Evolutionary conservation across 2,329 filamentous ascomycete species (phyloP), one percentile per base, ranked within the genome.

Genomic region (Alternaria arborescens): DNA sequence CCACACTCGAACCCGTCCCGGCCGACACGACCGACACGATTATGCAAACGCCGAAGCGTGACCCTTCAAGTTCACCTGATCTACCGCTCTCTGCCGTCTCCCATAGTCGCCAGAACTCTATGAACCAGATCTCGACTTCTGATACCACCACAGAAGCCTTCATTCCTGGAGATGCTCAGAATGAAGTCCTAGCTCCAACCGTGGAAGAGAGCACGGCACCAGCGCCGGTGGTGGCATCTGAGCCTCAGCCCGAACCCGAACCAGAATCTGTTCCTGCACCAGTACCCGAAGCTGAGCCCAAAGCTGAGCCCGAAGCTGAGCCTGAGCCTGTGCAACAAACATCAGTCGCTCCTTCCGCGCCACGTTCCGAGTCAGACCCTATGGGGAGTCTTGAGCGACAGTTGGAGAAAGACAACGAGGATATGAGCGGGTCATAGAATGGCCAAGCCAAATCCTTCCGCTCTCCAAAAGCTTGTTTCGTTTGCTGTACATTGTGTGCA

Each of bases 381-480:
- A 70, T 84, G 28, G 82, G 81, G 36, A 84, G 80, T 56, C 66
- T 85, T 24, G 83, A 85, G 64, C 78, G 77, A 24, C 82, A 82
- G 55, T 64, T 83, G 46, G 76, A 79, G 24, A 72, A 75, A 52
- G 73, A 75, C 40, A 70, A 68, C 52, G 62, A 71, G 32, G 62
- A 66, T 4, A 65, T 65, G 54, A 52, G 60, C 57, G 64, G 51
- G 51, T 62, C 61, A 18, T 71, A 57, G 59, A 44, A 22, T 26
- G 52, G 26, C 40, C 14, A 43, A 51, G 26, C 10, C 20, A 22
- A 22, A 55, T 50, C 28, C 48, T 56, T 16, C n/a, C n/a, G 44
- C 2, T 26, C 28, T 44, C 20, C 44, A 14, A 34, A 32, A 50
- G 46, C 20, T 11, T 38, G 46, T 24, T 50, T 26, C 46, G 38